Evolutionary conservation across 192 early-diverging fungal genomes (phyloP).

Genomic region (Backusella macrospora): DNA sequence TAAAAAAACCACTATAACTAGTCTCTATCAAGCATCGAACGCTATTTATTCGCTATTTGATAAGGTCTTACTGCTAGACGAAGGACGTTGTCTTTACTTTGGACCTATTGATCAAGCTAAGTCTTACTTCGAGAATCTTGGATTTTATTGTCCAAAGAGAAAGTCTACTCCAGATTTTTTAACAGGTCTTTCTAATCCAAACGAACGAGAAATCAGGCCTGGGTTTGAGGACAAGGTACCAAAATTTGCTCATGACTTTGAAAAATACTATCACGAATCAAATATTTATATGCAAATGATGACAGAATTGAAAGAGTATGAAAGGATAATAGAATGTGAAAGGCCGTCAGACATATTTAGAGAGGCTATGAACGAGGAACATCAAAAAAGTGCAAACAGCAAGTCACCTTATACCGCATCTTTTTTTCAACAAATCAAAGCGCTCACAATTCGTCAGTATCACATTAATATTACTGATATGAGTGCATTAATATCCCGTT

Average conservation of each 20-base stretch:
- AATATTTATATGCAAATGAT: slow-evolving; percentile 42
- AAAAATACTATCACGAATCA: slow-evolving; percentile 52
- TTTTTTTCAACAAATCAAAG: slow-evolving; percentile 63
- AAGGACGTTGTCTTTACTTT: slow-evolving; percentile 71
- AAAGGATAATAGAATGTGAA: slow-evolving; percentile 33
- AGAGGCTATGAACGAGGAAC: slow-evolving; percentile 55
- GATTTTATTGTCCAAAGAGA: slow-evolving; percentile 62
- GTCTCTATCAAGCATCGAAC: slow-evolving; percentile 71
- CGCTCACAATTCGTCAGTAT: slow-evolving; percentile 62
- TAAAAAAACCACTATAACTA: slow-evolving; percentile 59
- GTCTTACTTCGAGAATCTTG: slow-evolving; percentile 63
- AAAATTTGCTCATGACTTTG: slow-evolving; percentile 64
- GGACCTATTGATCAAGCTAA: slow-evolving; percentile 62
- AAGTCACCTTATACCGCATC: slow-evolving; percentile 66
- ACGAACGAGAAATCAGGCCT: slow-evolving; percentile 50
- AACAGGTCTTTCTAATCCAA: slow-evolving; percentile 66
- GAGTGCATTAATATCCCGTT: slow-evolving; percentile 53
- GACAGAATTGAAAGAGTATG: slow-evolving; percentile 47
- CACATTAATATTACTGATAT: slow-evolving; percentile 61
- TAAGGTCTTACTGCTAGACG: slow-evolving; percentile 65
- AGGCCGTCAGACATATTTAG: slow-evolving; percentile 39
- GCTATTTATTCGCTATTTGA: slow-evolving; percentile 77
- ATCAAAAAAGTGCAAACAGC: slow-evolving; percentile 51
- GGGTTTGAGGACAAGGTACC: slow-evolving; percentile 66
- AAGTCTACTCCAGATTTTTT: slow-evolving; percentile 74